Evolutionary conservation across 2,329 filamentous ascomycete species (phyloP).

Genomic region (Raffaelea albimanens): DNA sequence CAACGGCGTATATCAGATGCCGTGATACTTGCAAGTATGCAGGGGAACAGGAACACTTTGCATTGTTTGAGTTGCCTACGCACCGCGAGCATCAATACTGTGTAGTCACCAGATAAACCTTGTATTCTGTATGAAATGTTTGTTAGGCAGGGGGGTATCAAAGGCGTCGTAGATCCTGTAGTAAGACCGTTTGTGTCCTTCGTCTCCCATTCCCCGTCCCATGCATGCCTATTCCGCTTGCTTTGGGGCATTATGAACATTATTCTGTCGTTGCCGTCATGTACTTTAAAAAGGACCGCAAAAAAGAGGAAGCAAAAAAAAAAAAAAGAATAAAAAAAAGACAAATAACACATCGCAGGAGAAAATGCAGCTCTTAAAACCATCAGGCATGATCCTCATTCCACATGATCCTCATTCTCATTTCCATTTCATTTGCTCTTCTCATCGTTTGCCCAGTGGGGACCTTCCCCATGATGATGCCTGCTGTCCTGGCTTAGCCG

Average conservation of each 20-base stretch:
- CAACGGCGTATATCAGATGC: too few species aligned
- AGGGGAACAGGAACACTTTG: too few species aligned
- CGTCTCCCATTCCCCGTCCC: not conserved
- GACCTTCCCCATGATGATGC: too few species aligned
- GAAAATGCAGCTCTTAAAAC: not conserved
- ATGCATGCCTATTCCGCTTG: not conserved
- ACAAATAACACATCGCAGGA: not conserved
- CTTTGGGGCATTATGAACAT: too few species aligned
- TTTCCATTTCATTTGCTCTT: too few species aligned
- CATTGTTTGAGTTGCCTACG: too few species aligned
- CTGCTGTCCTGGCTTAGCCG: too few species aligned
- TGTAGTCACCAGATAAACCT: too few species aligned
- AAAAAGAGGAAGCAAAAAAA: not conserved
- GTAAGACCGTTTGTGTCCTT: not conserved
- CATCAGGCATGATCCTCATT: not conserved
- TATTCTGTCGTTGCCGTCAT: not conserved
- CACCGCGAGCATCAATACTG: not conserved
- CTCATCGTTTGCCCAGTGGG: too few species aligned
- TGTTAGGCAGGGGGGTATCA: conserved; percentile 1
- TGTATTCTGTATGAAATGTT: too few species aligned
- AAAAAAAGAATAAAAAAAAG: not conserved
- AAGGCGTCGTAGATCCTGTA: conserved; percentile 7
- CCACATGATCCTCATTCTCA: too few species aligned
- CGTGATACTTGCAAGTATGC: too few species aligned
- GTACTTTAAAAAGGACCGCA: not conserved